A percentile compares a stretch with the other conserved stretches of the same genome.
Conservation (phyloP, 345 rosid genomes). For the Aquilaria yunnanensis region DNA sequence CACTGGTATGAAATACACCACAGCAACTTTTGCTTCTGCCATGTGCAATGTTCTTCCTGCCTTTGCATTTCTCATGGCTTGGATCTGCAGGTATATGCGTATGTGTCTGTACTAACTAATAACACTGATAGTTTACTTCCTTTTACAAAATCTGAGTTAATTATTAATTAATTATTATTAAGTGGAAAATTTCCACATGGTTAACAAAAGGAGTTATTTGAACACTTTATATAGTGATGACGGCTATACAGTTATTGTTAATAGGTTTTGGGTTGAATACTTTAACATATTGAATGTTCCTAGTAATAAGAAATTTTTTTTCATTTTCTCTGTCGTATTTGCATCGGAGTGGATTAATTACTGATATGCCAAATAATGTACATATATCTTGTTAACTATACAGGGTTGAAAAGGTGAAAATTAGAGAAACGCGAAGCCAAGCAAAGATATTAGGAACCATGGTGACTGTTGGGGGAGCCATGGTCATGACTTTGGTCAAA, state of each 20-base stretch:
- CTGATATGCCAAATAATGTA: too few relatives aligned
- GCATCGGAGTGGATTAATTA: too few relatives aligned
- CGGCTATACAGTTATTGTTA: not conserved
- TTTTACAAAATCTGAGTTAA: too few relatives aligned
- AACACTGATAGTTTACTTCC: too few relatives aligned
- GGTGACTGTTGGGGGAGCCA: constrained; percentile 88
- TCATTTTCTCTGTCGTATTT: too few relatives aligned
- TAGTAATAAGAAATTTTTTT: too few relatives aligned
- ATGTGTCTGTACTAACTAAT: too few relatives aligned
- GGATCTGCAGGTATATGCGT: constrained; percentile 71
- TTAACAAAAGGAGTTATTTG: too few relatives aligned
- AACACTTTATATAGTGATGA: not conserved
- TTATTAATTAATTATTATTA: too few relatives aligned
- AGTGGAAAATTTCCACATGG: too few relatives aligned
- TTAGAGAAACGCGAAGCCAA: constrained; percentile 52
- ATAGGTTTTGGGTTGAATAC: not conserved
- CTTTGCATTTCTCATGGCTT: constrained; percentile 80
- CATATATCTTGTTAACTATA: not conserved
- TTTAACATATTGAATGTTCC: too few relatives aligned
- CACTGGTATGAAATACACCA: constrained; percentile 80
- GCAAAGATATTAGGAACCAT: constrained; percentile 84
- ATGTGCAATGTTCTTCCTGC: constrained; percentile 84
- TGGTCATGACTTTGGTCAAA: constrained; percentile 70
- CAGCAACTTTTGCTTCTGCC: constrained; percentile 78
- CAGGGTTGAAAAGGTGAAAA: constrained; percentile 71